Evolutionary conservation across 192 early-diverging fungal genomes (phyloP).

Genomic region (Backusella westeae): DNA sequence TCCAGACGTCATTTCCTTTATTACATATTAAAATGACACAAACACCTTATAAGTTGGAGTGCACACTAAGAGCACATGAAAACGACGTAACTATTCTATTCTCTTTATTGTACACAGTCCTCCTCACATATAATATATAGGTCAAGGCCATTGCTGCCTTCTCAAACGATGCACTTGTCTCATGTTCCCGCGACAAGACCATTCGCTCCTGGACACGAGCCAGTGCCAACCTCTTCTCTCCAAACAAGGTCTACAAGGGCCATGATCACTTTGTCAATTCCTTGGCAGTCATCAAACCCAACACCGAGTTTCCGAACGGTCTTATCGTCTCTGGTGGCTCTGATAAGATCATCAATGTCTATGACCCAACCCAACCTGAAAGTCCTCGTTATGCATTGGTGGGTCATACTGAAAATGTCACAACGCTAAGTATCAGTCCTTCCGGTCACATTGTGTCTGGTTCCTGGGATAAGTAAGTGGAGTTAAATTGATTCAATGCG

Average conservation of each 20-base stretch:
- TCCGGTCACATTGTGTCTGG: constrained; percentile 82
- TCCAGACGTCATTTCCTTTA: background rate
- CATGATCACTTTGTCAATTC: constrained; percentile 85
- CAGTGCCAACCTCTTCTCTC: constrained; percentile 47
- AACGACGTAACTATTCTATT: background rate
- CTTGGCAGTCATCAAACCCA: constrained; percentile 59
- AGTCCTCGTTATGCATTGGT: constrained; percentile 64
- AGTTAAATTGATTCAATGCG: too few relatives aligned
- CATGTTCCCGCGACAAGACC: constrained; percentile 75
- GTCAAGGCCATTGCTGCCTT: constrained; percentile 66
- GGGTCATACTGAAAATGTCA: constrained; percentile 90
- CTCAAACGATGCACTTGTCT: constrained; percentile 57
- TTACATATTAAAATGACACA: background rate
- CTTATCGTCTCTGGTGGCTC: constrained; percentile 79
- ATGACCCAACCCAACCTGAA: constrained; percentile 59
- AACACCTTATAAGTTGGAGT: background rate
- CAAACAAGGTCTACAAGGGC: constrained; percentile 51
- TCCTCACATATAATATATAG: constrained; percentile 30
- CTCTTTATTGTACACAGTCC: background rate
- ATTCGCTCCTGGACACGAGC: constrained; percentile 69
- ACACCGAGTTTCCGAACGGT: constrained; percentile 58
- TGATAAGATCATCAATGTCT: constrained; percentile 84
- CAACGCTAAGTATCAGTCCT: constrained; percentile 63
- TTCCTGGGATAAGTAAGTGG: constrained; percentile 90
- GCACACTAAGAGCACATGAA: constrained; percentile 4